Evolutionary conservation across 768 basidiomycete genomes (phyloP), one percentile per base, ranked within the genome.

Genomic region (Hebeloma cylindrosporum): DNA sequence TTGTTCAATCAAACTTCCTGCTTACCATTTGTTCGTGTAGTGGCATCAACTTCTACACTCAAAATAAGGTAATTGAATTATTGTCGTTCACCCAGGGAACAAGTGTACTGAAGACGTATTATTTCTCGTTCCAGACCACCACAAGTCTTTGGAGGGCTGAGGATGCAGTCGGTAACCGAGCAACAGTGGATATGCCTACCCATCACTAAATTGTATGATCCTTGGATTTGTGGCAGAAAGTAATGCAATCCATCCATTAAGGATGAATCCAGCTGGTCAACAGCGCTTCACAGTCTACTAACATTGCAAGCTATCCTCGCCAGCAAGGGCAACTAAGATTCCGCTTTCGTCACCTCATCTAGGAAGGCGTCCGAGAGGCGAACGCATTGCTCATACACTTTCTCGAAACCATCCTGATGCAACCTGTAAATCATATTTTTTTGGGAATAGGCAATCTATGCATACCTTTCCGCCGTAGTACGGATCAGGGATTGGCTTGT

Each of bases 41-140:
- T 51, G 94, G 90, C 18, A 78, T 97, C 67, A 89, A 89, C 63
- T 98, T 98, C 71, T 98, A 93, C 63, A 98, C 95, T 3, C 88
- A 93, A 65, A 86, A 92, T 65, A 97, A 96, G 82, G 86, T 80
- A 52, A 30, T 31, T 32, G 9, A 3, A 18, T 37, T 18, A 7
- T 28, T 16, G 11, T 17, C 7, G 17, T 11, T 34, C 18, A 8
- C 1, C n/a, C n/a, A n/a, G n/a, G n/a, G 21, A 20, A 27, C 23
- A n/a, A 17, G 10, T 31, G 13, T 9, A 7, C 9, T n/a, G 13
- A 34, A 11, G 14, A 40, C 4, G 40, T 14, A 20, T 52, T 9
- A 36, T 33, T 45, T 33, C 10, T 26, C 17, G 42, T 26, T 32
- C 27, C 36, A 91, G 92, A 97, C 94, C 2, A 92, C 82, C 4